A percentile compares a stretch with the other conserved stretches of the same genome.
Conservation (phyloP, 176 grass and related monocot species). For the Zea luxurians region DNA sequence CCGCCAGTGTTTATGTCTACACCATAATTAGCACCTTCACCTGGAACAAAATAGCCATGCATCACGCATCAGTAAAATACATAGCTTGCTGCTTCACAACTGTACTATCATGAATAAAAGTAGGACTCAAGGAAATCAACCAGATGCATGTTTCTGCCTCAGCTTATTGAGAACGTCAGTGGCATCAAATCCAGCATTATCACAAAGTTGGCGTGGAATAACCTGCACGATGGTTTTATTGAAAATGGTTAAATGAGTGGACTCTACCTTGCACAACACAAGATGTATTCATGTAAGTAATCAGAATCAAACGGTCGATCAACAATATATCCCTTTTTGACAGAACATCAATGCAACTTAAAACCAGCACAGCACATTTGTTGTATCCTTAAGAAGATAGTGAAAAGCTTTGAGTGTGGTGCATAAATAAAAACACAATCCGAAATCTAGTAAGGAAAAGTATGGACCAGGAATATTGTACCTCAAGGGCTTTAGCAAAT, state of each 20-base stretch:
- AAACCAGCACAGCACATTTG: neutral
- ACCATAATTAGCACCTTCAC: slow-evolving; percentile 90
- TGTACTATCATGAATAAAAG: neutral
- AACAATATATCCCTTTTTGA: neutral
- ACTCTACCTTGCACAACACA: neutral
- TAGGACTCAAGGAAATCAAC: slow-evolving; percentile 42
- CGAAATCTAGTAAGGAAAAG: neutral
- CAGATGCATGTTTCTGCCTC: slow-evolving; percentile 91
- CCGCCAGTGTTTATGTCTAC: slow-evolving; percentile 94
- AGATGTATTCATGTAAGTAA: neutral
- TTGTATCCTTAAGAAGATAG: neutral
- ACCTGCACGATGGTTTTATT: slow-evolving; percentile 45
- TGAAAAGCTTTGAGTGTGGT: neutral
- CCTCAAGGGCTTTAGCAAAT: slow-evolving; percentile 96
- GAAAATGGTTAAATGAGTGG: slow-evolving; percentile 16
- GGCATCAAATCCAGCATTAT: slow-evolving; percentile 96
- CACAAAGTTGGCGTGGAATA: slow-evolving; percentile 93
- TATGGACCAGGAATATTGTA: slow-evolving; percentile 10
- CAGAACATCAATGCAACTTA: neutral
- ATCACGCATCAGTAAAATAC: slow-evolving; percentile 20
- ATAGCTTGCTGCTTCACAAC: neutral
- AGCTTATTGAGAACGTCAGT: slow-evolving; percentile 94
- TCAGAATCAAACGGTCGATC: neutral
- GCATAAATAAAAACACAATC: neutral
- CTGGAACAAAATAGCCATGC: slow-evolving; percentile 38